Evolutionary conservation across 2,329 filamentous ascomycete genomes (phyloP), one percentile per base, ranked within the genome.

Genomic region (Alternaria sp.): DNA sequence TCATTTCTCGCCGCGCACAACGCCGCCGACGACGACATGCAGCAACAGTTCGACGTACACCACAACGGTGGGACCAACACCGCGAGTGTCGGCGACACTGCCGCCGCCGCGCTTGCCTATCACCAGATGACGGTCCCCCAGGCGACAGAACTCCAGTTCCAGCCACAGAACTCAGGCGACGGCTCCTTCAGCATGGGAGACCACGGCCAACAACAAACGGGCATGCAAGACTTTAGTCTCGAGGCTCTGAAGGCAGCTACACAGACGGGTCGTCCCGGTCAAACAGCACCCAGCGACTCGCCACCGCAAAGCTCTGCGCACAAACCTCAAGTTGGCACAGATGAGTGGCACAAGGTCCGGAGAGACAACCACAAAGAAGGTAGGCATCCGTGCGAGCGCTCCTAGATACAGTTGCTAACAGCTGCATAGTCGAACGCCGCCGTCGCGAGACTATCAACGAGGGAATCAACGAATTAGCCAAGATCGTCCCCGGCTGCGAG

Each of bases 351-450:
- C 80, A 97, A 97, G 80, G 90, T 97, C 74, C 89, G 96, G 66
- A 96, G 97, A 78, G 95, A 98, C 75, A 99, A 98, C 69, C 96
- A 99, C 83, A 99, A 99, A 87, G 95, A 98, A 86, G 96, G 95
- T 96, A 82, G 76, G 87, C 15, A 28, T 28, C 7, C 10, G 1
- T 49, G 6, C 5, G 10, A n/a, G 13, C 5, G 0, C 70, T 13
- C 15, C 8, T 23, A 19, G 11, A 8, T 7, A 32, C 3, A 11
- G 32, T 44, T 12, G 51, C 70, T 72, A 25, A 73, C 63, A 6
- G 19, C 8, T 17, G 36, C 49, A 13, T 58, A 98, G 96, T 99
- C 66, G 96, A 99, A 82, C 93, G 96, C 64, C 93, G 96, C 62
- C 93, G 96, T 47, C 92, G 96, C 67, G 96, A 99, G 82, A 97